These are phyloP conservation scores for Senecio squalidus DNA, from an alignment of 140 eudicot species.

Conservation along the genomic window DNA sequence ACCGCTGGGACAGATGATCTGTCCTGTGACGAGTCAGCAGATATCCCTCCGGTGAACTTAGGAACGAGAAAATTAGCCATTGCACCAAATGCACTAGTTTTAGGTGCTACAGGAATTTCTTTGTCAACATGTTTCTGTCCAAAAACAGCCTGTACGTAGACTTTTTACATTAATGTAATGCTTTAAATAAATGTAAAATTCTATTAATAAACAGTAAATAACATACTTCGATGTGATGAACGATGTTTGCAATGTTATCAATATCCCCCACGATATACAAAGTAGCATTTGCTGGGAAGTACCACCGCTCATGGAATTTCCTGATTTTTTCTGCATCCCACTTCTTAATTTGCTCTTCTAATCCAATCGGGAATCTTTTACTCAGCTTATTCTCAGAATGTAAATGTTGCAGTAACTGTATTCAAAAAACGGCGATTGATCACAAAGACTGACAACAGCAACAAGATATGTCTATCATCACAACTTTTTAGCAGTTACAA, in stretches of 20 bases:
- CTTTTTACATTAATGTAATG: constrained; percentile 6
- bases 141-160: constrained; percentile 67
- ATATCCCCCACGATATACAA: constrained; percentile 94
- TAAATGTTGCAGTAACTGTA: constrained; percentile 86
- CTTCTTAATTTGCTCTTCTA: constrained; percentile 94
- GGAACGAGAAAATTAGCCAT: constrained; percentile 98
- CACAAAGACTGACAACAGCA: neutral
- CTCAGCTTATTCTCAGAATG: constrained; percentile 99
- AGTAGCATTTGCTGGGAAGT: constrained; percentile 95
- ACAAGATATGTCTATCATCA: neutral
- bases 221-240: constrained; percentile 83
- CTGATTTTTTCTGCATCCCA: constrained; percentile 99
- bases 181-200: neutral
- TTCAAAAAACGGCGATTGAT: constrained; percentile 16
- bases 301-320: constrained; percentile 97
- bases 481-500: neutral
- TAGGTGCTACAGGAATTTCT: constrained; percentile 54
- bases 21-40: constrained; percentile 57
- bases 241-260: constrained; percentile 58
- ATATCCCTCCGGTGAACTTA: constrained; percentile 86
- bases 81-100: constrained; percentile 89
- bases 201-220: neutral
- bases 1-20: constrained; percentile 43
- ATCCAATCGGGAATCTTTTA: constrained; percentile 94
- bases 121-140: constrained; percentile 64